Base-by-base conservation (phyloP, 78 protist species). In the Salpingoeca rosetta region DNA sequence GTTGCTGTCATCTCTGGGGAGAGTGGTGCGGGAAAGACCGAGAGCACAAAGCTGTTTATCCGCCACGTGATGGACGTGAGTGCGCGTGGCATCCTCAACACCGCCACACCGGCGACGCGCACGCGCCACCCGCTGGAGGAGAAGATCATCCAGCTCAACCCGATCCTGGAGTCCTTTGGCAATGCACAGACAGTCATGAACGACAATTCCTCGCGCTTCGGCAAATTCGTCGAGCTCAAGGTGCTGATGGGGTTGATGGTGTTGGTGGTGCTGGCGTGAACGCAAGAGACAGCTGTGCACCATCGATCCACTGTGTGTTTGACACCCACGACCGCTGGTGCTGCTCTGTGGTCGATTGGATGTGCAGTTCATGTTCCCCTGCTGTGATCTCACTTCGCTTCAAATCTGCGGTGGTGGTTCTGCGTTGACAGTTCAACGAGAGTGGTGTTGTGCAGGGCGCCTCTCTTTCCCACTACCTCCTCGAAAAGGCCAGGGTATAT, bases 21-120 rank as follows among this genome's bases (percentile, higher is more conserved):
- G 84, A 89, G 92, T 37, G 94, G 94, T 76, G 94, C 94, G 27
- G 94, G 94, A 72, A 86, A 85, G 56, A 83, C 86, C 65, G 79
- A 74, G 43, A 77, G 88, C 27, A 86, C 93, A 12, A 87, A 85
- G 82, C 90, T 74, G 39, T 39, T 57, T n/a, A 39, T 74, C 35
- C 85, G 75, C 65, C 65, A 72, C 35, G 72, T 83, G 43, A 65
- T n/a, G n/a, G n/a, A n/a, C n/a, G n/a, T 94, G 35, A 76, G 89
- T 35, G 86, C 85, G n/a, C 81, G 73, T 12, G n/a, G 85, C 31
- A 7, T 51, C 65, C 65, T 51, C 65, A 51, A 17, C 31, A 7
- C 65, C 65, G 31, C 31, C 17, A 7, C 65, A 51, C 31, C 17
- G 65, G 31, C 17, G 65, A 51, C 17, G n/a, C 65, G 65, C 17